Evolutionary conservation across 192 early-diverging fungal genomes (phyloP), one percentile per base, ranked within the genome.

Genomic region (Haplosporangium gracile): DNA sequence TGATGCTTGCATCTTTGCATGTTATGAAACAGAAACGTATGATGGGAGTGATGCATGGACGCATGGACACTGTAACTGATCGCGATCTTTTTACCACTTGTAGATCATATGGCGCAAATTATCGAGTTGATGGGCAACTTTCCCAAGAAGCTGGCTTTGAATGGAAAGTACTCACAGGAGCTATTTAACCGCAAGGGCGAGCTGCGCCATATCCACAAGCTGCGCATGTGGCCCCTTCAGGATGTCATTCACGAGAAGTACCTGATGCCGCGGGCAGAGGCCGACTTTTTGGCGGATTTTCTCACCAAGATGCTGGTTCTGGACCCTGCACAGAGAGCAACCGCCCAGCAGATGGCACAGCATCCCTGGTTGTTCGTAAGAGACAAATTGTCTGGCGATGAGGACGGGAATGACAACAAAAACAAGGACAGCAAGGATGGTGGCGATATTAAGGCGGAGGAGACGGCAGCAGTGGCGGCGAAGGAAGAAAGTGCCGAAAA

Each of bases 21-120:
- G 60, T 10, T 51, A 22, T 20, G 49, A 4, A 51, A 18, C 49
- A 51, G 47, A 51, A 51, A 22, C 16, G 9, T 8, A 13, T 29
- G 9, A 45, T 15, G 43, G 43, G 43, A 0, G 0, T 13, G 65
- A 68, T 15, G 4, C 65, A 68, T 34, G 32, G 34, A 38, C 11
- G 4, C 32, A 70, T 6, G 38, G 16, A 38, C 32, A 6, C 68
- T 40, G 24, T 24, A 2, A 8, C 69, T 70, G 69, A 42, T 40
- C 40, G n/a, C 26, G 39, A 10, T 42, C 26, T 29, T 65, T 65
- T 65, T 53, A 34, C 47, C 47, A 49, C 29, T 20, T 51, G n/a
- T 68, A 97, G 98, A 99, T 88, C 98, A 99, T 83, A 91, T 99
- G 74, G 98, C 98, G 0, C 98, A 98, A 89, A 99, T 99, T 63